phyloP scores from a whole-genome alignment of 768 basidiomycete genomes.

The Panus rudis region DNA sequence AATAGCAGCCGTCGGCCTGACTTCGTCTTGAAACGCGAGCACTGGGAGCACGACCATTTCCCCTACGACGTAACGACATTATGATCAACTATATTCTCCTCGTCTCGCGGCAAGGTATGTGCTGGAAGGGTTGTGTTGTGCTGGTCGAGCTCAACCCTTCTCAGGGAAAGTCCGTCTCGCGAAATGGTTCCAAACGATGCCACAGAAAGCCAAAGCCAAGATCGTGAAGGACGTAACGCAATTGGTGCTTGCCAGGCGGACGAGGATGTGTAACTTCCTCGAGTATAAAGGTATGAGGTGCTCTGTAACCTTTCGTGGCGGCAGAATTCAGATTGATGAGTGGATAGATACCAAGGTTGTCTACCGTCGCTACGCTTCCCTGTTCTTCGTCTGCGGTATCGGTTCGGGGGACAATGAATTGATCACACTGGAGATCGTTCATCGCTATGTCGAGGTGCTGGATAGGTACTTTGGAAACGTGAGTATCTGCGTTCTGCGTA shows the following conservation, averaged over 20 bases:
- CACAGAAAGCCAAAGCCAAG: slow-evolving; percentile 76
- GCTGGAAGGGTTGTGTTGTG: not conserved
- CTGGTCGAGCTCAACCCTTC: slow-evolving; percentile 5
- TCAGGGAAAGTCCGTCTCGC: slow-evolving; percentile 88
- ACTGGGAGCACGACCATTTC: too few relatives aligned
- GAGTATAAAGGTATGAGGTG: slow-evolving; percentile 82
- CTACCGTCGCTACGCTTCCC: slow-evolving; percentile 90
- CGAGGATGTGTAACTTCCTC: slow-evolving; percentile 91
- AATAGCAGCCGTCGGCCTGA: too few relatives aligned
- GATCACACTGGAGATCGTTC: slow-evolving; percentile 85
- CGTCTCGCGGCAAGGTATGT: slow-evolving; percentile 79
- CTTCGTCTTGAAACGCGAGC: too few relatives aligned
- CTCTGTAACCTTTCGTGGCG: not conserved
- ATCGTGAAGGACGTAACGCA: slow-evolving; percentile 95
- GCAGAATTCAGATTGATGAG: slow-evolving; percentile 15
- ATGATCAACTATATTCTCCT: slow-evolving; percentile 95
- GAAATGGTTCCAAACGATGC: slow-evolving; percentile 91
- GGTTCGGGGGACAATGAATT: slow-evolving; percentile 85
- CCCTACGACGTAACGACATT: not conserved
- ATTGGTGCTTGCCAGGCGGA: slow-evolving; percentile 79
- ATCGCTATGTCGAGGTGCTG: slow-evolving; percentile 90
- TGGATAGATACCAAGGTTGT: slow-evolving; percentile 73
- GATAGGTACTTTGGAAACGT: slow-evolving; percentile 85
- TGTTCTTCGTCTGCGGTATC: slow-evolving; percentile 92
- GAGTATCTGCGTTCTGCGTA: slow-evolving; percentile 19